Base-by-base conservation (phyloP, 2,329 filamentous ascomycete species). In the Aspergillus versicolor region DNA sequence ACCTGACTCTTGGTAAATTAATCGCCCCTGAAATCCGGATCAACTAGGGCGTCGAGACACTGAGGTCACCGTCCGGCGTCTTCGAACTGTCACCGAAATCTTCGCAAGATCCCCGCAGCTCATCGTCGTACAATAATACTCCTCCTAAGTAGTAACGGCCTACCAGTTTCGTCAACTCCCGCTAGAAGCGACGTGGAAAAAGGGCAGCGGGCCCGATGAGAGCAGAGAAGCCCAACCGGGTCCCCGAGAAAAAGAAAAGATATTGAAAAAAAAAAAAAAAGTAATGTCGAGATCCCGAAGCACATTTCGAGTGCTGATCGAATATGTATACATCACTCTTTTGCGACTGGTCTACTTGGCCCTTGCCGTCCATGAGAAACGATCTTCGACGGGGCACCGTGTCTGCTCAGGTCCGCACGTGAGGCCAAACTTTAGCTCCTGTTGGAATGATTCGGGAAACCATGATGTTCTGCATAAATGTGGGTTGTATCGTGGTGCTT, bases 381-480 rank as follows among this genome's bases (percentile, higher is more conserved):
- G 34, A n/a, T 17, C n/a, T 24, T 48, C n/a, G 27, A 24, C 21
- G 27, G 27, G 27, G 8, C 27, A 30, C 27, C 27, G 11, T 37
- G 17, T 44, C 27, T 22, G 56, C 42, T 42, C 27, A 50, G 43
- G 44, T 43, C 60, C 43, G 49, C 53, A 55, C 27, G 60, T 59
- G 57, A 56, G 51, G 60, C 56, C 17, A 53, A 51, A 43, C 43
- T 42, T 22, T 42, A 51, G 43, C 30, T 43, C 34, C 51, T 24
- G 44, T 47, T 24, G n/a, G 27, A 47, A 27, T 43, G 27, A 43
- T 44, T 57, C 49, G 44, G 49, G 27, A n/a, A 59, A 60, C 52
- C 52, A 52, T 48, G 21, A 64, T 64, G 59, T 63, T 46, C 52
- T 63, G 59, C 57, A 63, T 62, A 53, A 58, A 55, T 60, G 52